These are phyloP conservation scores for Paramecium caudatum DNA, from an alignment of 73 alveolate genomes.

Conservation along the genomic window DNA sequence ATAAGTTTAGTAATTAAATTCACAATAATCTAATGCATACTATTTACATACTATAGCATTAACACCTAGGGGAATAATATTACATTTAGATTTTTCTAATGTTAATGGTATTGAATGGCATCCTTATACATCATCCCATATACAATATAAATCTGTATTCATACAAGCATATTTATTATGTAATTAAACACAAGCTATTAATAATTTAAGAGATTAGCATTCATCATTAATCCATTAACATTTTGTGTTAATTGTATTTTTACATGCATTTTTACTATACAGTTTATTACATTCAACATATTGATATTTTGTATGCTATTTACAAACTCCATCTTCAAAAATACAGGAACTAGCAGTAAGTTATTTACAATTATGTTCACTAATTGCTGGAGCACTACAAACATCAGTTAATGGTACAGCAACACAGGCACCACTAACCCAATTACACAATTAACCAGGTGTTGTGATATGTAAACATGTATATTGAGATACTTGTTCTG, in stretches of 20 bases:
- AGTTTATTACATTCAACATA: not conserved
- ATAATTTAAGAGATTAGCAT: not conserved
- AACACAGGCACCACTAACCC: too few species aligned
- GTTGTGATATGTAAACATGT: too few species aligned
- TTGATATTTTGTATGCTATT: not conserved
- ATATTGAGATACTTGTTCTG: not conserved
- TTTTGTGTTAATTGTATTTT: too few species aligned
- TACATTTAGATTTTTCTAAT: not conserved
- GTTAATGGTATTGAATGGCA: not conserved
- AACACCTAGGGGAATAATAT: not conserved
- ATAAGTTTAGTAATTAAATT: not conserved
- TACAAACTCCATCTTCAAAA: not conserved
- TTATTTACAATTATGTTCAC: not conserved
- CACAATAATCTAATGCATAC: conserved; percentile 15
- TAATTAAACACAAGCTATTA: conserved; percentile 8
- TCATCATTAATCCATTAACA: too few species aligned
- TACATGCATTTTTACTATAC: too few species aligned
- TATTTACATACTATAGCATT: not conserved
- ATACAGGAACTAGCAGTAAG: not conserved
- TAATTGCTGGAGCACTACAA: too few species aligned
- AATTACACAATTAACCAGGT: too few species aligned
- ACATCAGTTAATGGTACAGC: too few species aligned
- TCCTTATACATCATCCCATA: conserved; percentile 20
- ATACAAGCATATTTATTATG: conserved; percentile 13
- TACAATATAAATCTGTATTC: conserved; percentile 11